A percentile compares a stretch with the other conserved stretches of the same genome.
phyloP scores from a whole-genome alignment of 164 flowering plant genomes.

The Vitis vinifera region ASM3070453v1 NC_081811.1:982501-983000 shows the following conservation, averaged over 20 bases:
- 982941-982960: not conserved
- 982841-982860: not conserved
- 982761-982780: constrained; percentile 20
- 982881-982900: not conserved
- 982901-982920: too few relatives aligned
- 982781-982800: constrained; percentile 31
- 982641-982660: too few relatives aligned
- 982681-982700: constrained; percentile 25
- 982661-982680: constrained; percentile 21
- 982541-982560: too few relatives aligned
- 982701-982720: constrained; percentile 13
- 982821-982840: not conserved
- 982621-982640: too few relatives aligned
- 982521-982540: too few relatives aligned
- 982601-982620: too few relatives aligned
- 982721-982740: constrained; percentile 15
- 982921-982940: not conserved
- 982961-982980: not conserved
- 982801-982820: constrained; percentile 23
- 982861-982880: not conserved
- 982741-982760: constrained; percentile 30
- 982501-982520: too few relatives aligned
- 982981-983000: constrained; percentile 9
- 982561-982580: too few relatives aligned
- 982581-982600: too few relatives aligned